Conservation (phyloP, 2,329 filamentous ascomycete species). For the Diaporthe ampelina region DNA sequence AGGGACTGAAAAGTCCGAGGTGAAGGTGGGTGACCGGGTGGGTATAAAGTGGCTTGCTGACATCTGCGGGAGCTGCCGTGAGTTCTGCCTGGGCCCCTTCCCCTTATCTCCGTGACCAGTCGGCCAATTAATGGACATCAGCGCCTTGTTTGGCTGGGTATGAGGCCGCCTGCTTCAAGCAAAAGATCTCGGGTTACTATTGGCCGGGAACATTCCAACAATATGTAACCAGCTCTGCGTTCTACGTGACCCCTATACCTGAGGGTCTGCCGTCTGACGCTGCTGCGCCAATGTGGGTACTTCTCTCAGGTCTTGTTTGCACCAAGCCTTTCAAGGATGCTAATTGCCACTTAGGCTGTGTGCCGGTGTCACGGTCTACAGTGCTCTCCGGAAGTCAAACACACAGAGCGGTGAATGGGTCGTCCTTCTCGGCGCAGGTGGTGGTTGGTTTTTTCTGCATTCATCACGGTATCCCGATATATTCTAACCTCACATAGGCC, state of each 20-base stretch:
- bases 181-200: constrained; percentile 75
- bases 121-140: constrained; percentile 49
- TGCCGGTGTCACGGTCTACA: constrained; percentile 74
- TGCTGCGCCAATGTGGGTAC: constrained; percentile 71
- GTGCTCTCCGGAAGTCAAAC: constrained; percentile 72
- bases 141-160: constrained; percentile 67
- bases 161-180: constrained; percentile 74
- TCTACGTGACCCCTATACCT: constrained; percentile 79
- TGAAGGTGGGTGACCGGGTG: constrained; percentile 77
- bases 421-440: constrained; percentile 71
- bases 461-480: constrained; percentile 65
- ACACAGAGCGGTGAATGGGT: constrained; percentile 73
- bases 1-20: constrained; percentile 65
- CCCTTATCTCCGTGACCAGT: neutral
- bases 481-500: constrained; percentile 43
- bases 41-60: constrained; percentile 78
- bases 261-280: constrained; percentile 69
- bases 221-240: constrained; percentile 73
- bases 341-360: constrained; percentile 19
- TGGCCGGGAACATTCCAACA: constrained; percentile 81
- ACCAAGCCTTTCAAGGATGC: no score
- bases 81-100: constrained; percentile 13
- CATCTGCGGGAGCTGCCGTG: constrained; percentile 65
- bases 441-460: constrained; percentile 74
- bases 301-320: neutral